Conservation (phyloP, 2,329 filamentous ascomycete species). For the Fusarium nygamai region DNA sequence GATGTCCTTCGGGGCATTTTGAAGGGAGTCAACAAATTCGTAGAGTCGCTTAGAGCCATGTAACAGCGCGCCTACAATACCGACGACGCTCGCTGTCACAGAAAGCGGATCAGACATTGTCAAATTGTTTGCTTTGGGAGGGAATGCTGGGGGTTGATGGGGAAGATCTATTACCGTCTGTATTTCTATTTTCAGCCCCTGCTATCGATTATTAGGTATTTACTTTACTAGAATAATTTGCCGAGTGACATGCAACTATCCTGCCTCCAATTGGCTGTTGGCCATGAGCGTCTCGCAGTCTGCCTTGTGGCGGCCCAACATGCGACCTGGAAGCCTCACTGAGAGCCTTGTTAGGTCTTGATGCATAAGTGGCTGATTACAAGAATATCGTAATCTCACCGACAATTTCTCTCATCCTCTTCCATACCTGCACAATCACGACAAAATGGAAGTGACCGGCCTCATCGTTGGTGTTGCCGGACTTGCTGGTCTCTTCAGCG, state of each 20-base stretch:
- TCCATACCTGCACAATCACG: fast-evolving
- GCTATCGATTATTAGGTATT: not conserved
- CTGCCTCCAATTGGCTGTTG: not conserved
- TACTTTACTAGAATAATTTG: not conserved
- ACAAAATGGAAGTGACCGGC: not conserved
- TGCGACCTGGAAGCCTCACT: not conserved
- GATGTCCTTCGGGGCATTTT: not conserved
- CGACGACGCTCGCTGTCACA: not conserved
- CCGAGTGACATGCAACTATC: fast-evolving
- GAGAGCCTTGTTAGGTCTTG: not conserved
- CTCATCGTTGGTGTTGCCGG: slow-evolving; percentile 1
- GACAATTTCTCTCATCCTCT: fast-evolving
- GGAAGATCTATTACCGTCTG: fast-evolving
- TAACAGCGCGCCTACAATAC: fast-evolving
- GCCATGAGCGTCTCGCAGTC: not conserved
- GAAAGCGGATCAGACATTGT: not conserved
- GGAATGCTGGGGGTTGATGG: fast-evolving
- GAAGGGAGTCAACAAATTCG: not conserved
- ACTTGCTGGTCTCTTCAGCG: slow-evolving; percentile 26
- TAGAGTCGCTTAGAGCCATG: not conserved
- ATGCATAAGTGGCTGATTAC: not conserved
- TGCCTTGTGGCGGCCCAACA: not conserved
- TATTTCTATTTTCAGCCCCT: not conserved
- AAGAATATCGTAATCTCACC: not conserved
- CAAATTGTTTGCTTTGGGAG: fast-evolving